phyloP scores from a whole-genome alignment of 345 rosid genomes.

The Carallia brachiata region DNA sequence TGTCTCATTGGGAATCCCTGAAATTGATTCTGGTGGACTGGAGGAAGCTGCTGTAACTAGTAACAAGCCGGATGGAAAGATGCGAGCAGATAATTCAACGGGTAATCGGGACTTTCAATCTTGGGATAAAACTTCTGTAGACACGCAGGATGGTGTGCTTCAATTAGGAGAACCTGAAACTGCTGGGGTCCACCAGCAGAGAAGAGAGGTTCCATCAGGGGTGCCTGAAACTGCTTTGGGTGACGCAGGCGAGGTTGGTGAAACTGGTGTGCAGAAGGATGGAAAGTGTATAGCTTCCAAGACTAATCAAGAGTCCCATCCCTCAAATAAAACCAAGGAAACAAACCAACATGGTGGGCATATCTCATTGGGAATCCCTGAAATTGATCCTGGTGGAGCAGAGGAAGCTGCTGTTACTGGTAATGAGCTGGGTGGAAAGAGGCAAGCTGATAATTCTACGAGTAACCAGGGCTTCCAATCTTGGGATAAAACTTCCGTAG shows the following conservation, averaged over 20 bases:
- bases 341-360: conserved; percentile 24
- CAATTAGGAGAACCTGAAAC: conserved; percentile 9
- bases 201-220: conserved; percentile 27
- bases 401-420: conserved; percentile 14
- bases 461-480: conserved; percentile 1
- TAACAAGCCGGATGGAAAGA: conserved; percentile 8
- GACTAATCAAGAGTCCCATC: neutral
- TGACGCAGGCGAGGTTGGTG: conserved; percentile 9
- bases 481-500: neutral
- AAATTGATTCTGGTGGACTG: conserved; percentile 17
- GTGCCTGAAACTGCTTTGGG: conserved; percentile 17
- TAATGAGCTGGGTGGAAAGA: conserved; percentile 7
- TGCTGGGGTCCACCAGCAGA: neutral
- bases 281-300: neutral
- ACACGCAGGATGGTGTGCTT: neutral
- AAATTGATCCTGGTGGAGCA: conserved; percentile 17
- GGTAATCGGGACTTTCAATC: conserved; percentile 1
- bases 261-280: conserved; percentile 4
- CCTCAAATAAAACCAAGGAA: neutral
- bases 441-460: neutral
- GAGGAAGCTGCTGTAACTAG: conserved; percentile 15
- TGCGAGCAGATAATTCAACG: neutral
- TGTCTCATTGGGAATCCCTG: conserved; percentile 20
- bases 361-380: conserved; percentile 19
- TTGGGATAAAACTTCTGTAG: neutral